Evolutionary conservation across 2,329 filamentous ascomycete species (phyloP), one percentile per base, ranked within the genome.

Genomic region (Triangularia setosa): DNA sequence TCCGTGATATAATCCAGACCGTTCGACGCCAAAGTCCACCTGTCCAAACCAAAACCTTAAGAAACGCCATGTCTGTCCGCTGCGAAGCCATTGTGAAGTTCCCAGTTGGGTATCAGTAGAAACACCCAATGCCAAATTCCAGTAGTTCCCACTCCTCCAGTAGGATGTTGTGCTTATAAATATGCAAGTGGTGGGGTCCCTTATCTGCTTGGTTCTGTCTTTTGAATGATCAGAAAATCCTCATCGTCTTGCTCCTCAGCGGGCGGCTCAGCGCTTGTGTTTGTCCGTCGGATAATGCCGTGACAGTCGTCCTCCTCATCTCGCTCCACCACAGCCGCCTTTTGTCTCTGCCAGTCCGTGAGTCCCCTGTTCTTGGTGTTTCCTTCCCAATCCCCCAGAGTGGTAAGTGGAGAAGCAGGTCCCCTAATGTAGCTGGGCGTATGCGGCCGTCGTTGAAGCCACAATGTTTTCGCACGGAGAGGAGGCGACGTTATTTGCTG

Each of bases 361-460:
- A 56, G 58, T 55, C 44, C 44, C 30, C 23, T 12, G 27, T 23
- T 21, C 16, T 21, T 58, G 25, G 44, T 18, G 35, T n/a, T 18
- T 6, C 48, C 35, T 21, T 48, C 40, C 24, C 52, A 30, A 18
- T 23, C 35, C 48, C n/a, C 25, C 9, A 53, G 44, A 18, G 25
- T n/a, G 8, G 58, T 16, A 11, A 8, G 24, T 33, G 58, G n/a
- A 21, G 54, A 23, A 40, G 56, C 9, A 11, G 24, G 30, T 14
- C 25, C 28, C 56, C 30, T 35, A 40, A 44, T 48, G 40, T 48
- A 64, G 25, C 54, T 54, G 21, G 63, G 60, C 9, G 30, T 61
- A 21, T 52, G 63, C 18, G 64, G 60, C 60, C 52, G 60, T 30
- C 57, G 64, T 24, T 57, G 60, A 40, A 62, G 52, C 64, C 53